These are phyloP conservation scores for Tolypocladium tropicale DNA, from an alignment of 2,329 filamentous ascomycete genomes.

Conservation along the genomic window DNA sequence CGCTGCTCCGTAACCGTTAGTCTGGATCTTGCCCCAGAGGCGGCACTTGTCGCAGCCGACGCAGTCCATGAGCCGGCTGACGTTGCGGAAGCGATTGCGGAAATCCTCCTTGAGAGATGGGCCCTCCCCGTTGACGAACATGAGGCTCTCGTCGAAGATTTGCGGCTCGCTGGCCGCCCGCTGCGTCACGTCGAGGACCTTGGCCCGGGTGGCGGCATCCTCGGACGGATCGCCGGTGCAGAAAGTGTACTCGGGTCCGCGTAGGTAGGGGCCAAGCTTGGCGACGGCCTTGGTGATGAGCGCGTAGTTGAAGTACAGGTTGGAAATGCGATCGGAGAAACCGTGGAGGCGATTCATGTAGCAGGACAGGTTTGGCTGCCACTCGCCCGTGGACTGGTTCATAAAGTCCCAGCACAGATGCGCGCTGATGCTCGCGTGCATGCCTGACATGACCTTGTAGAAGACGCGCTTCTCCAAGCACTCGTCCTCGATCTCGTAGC, in stretches of 20 bases:
- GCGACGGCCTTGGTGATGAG: conserved; percentile 85
- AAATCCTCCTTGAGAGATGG: conserved; percentile 91
- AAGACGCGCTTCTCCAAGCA: conserved; percentile 99
- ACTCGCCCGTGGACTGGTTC: conserved; percentile 88
- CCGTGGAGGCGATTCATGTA: conserved; percentile 78
- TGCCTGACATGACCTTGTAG: conserved; percentile 87
- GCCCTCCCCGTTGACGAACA: conserved; percentile 76
- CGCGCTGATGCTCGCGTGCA: conserved; percentile 96
- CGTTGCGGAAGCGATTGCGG: conserved; percentile 91
- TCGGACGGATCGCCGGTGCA: conserved; percentile 78
- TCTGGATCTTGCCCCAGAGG: conserved; percentile 95
- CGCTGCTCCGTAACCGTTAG: conserved; percentile 86
- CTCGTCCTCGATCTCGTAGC: conserved; percentile 74
- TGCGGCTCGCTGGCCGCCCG: conserved; percentile 58
- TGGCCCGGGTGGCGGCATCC: conserved; percentile 68
- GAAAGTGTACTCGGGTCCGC: conserved; percentile 65
- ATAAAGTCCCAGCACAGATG: conserved; percentile 95
- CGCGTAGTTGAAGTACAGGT: conserved; percentile 98
- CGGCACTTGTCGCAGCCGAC: conserved; percentile 98
- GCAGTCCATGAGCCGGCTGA: conserved; percentile 95
- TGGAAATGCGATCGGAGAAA: conserved; percentile 85
- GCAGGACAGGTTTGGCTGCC: conserved; percentile 83
- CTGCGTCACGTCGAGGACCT: conserved; percentile 67
- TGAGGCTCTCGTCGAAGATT: conserved; percentile 89
- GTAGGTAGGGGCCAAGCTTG: conserved; percentile 75